phyloP scores from a whole-genome alignment of 2,329 filamentous ascomycete genomes.

The Xylaria sp. region DNA sequence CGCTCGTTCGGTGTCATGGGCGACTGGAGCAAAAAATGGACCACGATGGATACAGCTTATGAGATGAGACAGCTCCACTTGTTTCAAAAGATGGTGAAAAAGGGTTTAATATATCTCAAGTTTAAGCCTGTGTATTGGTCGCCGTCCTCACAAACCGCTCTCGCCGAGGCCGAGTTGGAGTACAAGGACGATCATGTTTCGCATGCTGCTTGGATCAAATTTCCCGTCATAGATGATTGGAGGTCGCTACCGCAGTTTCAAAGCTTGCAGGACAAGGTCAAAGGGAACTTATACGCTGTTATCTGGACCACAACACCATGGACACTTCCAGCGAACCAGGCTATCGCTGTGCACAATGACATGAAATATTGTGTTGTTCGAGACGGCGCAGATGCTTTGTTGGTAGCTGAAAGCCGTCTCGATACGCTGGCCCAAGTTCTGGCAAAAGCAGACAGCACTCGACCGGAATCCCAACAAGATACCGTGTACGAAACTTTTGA shows the following conservation, averaged over 20 bases:
- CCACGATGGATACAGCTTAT: slow-evolving; percentile 80
- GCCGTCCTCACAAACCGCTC: slow-evolving; percentile 78
- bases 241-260: slow-evolving; percentile 52
- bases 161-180: slow-evolving; percentile 87
- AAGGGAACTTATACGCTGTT: slow-evolving; percentile 75
- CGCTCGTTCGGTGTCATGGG: slow-evolving; percentile 80
- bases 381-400: slow-evolving; percentile 66
- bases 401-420: slow-evolving; percentile 78
- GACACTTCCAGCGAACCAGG: slow-evolving; percentile 93
- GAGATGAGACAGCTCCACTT: slow-evolving; percentile 80
- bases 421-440: slow-evolving; percentile 65
- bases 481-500: slow-evolving; percentile 66
- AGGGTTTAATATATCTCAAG: slow-evolving; percentile 79
- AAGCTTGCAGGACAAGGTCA: slow-evolving; percentile 53
- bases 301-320: slow-evolving; percentile 99
- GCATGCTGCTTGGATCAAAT: slow-evolving; percentile 80
- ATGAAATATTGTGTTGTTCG: slow-evolving; percentile 78
- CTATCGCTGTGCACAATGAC: slow-evolving; percentile 82
- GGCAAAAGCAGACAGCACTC: slow-evolving; percentile 47
- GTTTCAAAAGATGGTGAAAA: slow-evolving; percentile 79
- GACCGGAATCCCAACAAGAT: slow-evolving; percentile 21
- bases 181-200: slow-evolving; percentile 81
- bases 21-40: slow-evolving; percentile 81
- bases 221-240: slow-evolving; percentile 69
- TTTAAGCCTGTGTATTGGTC: slow-evolving; percentile 91